Base-by-base conservation (phyloP, 2,329 filamentous ascomycete genomes). In the Trichoderma sp. region DNA sequence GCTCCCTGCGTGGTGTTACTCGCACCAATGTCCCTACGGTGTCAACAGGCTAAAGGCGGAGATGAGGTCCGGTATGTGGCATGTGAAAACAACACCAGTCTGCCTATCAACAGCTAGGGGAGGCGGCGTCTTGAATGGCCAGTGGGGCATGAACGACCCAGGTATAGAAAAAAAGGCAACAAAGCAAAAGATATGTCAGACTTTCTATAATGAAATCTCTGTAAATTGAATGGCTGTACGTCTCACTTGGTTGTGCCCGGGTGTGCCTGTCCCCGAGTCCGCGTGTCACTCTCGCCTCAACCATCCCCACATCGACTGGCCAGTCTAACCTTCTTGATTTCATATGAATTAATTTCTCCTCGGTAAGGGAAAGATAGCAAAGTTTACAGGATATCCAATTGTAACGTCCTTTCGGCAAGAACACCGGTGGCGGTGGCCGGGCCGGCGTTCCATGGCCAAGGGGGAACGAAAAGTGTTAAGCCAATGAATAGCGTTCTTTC, bases 61-160 rank as follows among this genome's bases (percentile, higher is more conserved):
- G 56, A 61, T 69, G 66, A 69, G 36, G 66, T 69, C 66, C 66
- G 66, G 65, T 47, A 57, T 14, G 15, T 18, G 24, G 32, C 14
- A 26, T 51, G 36, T 26, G 14, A 43, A 26, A 24, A 24, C 28
- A 36, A 26, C 36, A 34, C 28, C 53, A 34, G 7, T n/a, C 56
- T 26, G 56, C 7, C 26, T 24, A 32, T 43, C 28, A 61, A 26
- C 56, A 69, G 26, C 66, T 32, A 69, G 21, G 15, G 24, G 24
- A 34, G n/a, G 39, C 28, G 6, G 8, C 30, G 24, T 51, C 36
- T n/a, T 30, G 39, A 61, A 32, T 4, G 28, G 15, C 21, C 26
- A 28, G 66, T 69, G 66, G 66, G 66, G 34, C 56, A 3, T n/a
- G 24, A 8, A 28, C 7, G 18, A 47, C 5, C 24, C 21, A 61